Evolutionary conservation across 306 rosid genomes (phyloP), one percentile per base, ranked within the genome.

Genomic region (Vigna hirtella): DNA sequence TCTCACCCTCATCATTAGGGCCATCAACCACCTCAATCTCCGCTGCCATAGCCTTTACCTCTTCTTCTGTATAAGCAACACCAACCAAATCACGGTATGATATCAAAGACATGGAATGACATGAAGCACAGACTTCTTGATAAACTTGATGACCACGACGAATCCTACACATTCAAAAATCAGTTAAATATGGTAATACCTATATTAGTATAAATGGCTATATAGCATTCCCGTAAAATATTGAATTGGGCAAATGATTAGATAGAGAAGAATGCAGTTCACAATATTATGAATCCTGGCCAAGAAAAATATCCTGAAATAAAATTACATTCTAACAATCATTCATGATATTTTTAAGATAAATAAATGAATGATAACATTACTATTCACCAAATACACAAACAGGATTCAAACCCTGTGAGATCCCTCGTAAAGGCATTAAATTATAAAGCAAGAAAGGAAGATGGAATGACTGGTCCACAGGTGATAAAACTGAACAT

Each of bases 121-220:
- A 95, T 47, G 99, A 95, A 56, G 98, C 98, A 81, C 98, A 95
- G 81, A 95, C 98, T 88, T 95, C 91, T 57, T 71, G 73, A 82
- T 95, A 95, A 81, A 96, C 99, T 87, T 93, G 98, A 87, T 95
- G 99, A 82, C 99, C 99, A 77, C 99, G 98, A 53, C 99, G 97
- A 83, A 95, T 88, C 91, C 99, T 95, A 97, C 82, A 61, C 87
- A 79, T n/a, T 57, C 7, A 86, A 79, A 36, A 89, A 81, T 78
- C 56, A 50, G 48, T 26, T 26, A 55, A 48, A 70, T 40, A 22
- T 9, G 68, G 34, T 30, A 73, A 61, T 36, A 81, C n/a, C 24
- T 13, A 30, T 65, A 48, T 53, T 72, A 47, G 52, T 12, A 72
- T 26, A 32, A 38, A 82, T 64, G 67, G 50, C 68, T 12, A 70